phyloP scores from a whole-genome alignment of 805 yeast genomes.

The Candida mattraensis region DNA sequence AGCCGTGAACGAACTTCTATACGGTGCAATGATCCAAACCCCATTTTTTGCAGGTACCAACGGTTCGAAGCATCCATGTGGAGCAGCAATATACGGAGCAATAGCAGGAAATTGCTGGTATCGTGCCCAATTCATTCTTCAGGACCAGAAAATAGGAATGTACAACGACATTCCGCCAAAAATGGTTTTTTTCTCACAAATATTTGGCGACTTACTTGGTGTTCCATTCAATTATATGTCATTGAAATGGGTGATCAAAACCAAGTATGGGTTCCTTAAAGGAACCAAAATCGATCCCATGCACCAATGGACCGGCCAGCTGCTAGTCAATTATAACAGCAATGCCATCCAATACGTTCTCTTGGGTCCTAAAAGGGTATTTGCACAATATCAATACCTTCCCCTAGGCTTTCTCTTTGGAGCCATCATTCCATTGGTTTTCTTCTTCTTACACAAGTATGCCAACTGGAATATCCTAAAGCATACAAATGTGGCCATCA shows the following conservation, averaged over 20 bases:
- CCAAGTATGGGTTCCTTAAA: constrained; percentile 36
- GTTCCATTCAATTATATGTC: constrained; percentile 53
- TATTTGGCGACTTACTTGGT: constrained; percentile 52
- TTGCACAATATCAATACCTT: constrained; percentile 41
- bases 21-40: constrained; percentile 45
- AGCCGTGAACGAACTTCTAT: constrained; percentile 49
- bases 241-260: constrained; percentile 44
- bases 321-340: constrained; percentile 41
- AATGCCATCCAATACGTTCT: constrained; percentile 53
- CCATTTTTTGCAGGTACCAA: constrained; percentile 16
- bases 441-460: constrained; percentile 24
- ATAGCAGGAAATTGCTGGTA: constrained; percentile 57
- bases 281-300: constrained; percentile 40
- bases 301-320: constrained; percentile 54
- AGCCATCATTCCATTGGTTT: constrained; percentile 35
- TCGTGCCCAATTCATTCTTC: constrained; percentile 42
- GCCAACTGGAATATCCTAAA: constrained; percentile 25
- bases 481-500: constrained; percentile 46
- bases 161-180: constrained; percentile 55
- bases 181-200: constrained; percentile 49
- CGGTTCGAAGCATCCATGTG: constrained; percentile 42
- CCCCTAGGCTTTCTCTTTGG: constrained; percentile 48
- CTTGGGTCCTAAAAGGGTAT: constrained; percentile 46
- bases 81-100: constrained; percentile 49
- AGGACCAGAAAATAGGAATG: constrained; percentile 50